These are phyloP conservation scores for Candida morakotiae DNA, from an alignment of 805 yeast species.

Conservation along the genomic window DNA sequence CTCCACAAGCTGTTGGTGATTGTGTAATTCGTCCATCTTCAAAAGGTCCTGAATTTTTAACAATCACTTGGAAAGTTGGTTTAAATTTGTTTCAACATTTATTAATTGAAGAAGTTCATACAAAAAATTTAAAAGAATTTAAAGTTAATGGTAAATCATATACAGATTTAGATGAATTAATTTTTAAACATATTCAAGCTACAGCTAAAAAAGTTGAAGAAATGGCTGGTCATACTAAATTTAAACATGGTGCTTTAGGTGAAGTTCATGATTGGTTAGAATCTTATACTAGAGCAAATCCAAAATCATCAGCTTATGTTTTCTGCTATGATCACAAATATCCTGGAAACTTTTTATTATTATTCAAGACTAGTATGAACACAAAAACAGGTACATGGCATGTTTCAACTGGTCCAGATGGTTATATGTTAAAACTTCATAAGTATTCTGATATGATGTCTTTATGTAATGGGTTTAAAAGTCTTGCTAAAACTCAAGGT, in stretches of 20 bases:
- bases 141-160: conserved; percentile 69
- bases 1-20: conserved; percentile 86
- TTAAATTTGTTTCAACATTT: conserved; percentile 88
- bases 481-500: conserved; percentile 39
- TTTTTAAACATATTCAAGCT: conserved; percentile 81
- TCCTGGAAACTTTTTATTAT: conserved; percentile 90
- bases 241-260: conserved; percentile 70
- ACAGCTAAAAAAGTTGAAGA: conserved; percentile 80
- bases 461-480: conserved; percentile 94
- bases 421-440: conserved; percentile 74
- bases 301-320: conserved; percentile 83
- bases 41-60: conserved; percentile 79
- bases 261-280: conserved; percentile 87
- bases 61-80: conserved; percentile 95
- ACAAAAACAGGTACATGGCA: conserved; percentile 80
- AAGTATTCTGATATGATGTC: conserved; percentile 85
- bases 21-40: conserved; percentile 94
- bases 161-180: conserved; percentile 88
- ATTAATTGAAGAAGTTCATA: conserved; percentile 73
- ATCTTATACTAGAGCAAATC: conserved; percentile 86
- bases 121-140: conserved; percentile 54
- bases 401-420: conserved; percentile 85
- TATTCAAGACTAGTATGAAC: conserved; percentile 75
- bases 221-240: conserved; percentile 83
- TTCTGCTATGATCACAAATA: conserved; percentile 85